phyloP scores from a whole-genome alignment of 1,284 basidiomycete species.

The Puccinia hordei region DNA sequence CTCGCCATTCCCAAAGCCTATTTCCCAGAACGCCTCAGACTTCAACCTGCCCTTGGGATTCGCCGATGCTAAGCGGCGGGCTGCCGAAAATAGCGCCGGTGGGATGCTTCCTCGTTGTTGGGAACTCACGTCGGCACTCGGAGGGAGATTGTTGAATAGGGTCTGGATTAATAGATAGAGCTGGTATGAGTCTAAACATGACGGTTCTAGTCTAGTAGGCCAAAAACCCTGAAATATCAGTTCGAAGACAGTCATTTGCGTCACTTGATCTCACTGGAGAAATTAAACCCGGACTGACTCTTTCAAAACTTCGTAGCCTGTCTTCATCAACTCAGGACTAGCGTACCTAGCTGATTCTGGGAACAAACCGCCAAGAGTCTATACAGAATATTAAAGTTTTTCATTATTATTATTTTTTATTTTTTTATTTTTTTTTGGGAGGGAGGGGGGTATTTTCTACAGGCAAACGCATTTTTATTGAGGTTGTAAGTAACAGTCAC shows the following conservation, averaged over 20 bases:
- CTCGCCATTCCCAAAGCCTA: constrained; percentile 43
- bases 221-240: constrained; percentile 5
- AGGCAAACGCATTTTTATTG: not conserved
- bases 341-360: constrained; percentile 59
- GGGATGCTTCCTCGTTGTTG: constrained; percentile 73
- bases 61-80: constrained; percentile 85
- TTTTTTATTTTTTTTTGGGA: too few relatives aligned
- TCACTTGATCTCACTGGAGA: not conserved
- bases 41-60: constrained; percentile 77
- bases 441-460: not conserved
- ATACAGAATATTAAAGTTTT: not conserved
- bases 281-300: constrained; percentile 66
- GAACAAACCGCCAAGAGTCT: constrained; percentile 55
- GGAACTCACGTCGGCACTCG: constrained; percentile 62
- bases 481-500: constrained; percentile 55
- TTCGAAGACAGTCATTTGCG: constrained; percentile 2
- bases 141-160: constrained; percentile 73
- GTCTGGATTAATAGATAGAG: constrained; percentile 80
- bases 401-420: too few relatives aligned
- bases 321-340: constrained; percentile 86
- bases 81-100: constrained; percentile 71
- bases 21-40: constrained; percentile 73
- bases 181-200: constrained; percentile 78
- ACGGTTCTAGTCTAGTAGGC: constrained; percentile 67
- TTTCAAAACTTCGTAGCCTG: constrained; percentile 79